phyloP scores from a whole-genome alignment of 148 eudicot species.

The Fagopyrum homotropicum region DNA sequence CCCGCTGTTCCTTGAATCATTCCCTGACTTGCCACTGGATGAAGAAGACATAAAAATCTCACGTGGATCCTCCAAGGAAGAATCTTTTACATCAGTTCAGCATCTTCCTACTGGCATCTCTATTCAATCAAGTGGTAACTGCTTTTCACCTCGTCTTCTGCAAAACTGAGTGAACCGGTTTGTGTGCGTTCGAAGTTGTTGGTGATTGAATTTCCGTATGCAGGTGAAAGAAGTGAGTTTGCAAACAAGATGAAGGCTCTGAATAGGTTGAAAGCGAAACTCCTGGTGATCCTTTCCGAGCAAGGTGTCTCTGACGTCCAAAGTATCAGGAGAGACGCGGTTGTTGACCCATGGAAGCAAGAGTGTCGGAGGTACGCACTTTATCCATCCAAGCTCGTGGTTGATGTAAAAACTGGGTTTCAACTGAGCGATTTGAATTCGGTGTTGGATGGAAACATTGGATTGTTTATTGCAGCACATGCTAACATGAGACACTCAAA shows the following conservation, averaged over 20 bases:
- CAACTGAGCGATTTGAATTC: conserved; percentile 56
- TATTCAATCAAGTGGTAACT: conserved; percentile 66
- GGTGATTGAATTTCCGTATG: conserved; percentile 9
- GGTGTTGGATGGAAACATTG: conserved; percentile 74
- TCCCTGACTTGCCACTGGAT: conserved; percentile 40
- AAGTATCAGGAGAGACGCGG: conserved; percentile 29
- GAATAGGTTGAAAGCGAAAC: conserved; percentile 74
- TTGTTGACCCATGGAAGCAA: conserved; percentile 35
- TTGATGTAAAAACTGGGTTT: conserved; percentile 67
- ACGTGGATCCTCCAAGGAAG: conserved; percentile 16
- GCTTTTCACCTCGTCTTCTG: background rate
- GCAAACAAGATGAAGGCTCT: conserved; percentile 83
- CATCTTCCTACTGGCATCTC: conserved; percentile 75
- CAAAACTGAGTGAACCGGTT: background rate
- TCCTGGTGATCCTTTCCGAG: conserved; percentile 44
- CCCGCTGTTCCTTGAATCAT: conserved; percentile 65
- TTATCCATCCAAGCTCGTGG: conserved; percentile 56
- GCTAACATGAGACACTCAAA: conserved; percentile 38
- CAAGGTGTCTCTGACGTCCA: conserved; percentile 38
- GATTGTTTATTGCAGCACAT: conserved; percentile 56
- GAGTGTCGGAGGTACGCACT: conserved; percentile 52
- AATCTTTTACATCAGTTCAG: conserved; percentile 33
- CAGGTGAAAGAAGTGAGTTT: conserved; percentile 77
- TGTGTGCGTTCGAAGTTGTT: background rate
- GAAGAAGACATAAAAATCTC: conserved; percentile 55